phyloP scores from a whole-genome alignment of 768 basidiomycete species.

The Infundibulicybe gibba region DNA sequence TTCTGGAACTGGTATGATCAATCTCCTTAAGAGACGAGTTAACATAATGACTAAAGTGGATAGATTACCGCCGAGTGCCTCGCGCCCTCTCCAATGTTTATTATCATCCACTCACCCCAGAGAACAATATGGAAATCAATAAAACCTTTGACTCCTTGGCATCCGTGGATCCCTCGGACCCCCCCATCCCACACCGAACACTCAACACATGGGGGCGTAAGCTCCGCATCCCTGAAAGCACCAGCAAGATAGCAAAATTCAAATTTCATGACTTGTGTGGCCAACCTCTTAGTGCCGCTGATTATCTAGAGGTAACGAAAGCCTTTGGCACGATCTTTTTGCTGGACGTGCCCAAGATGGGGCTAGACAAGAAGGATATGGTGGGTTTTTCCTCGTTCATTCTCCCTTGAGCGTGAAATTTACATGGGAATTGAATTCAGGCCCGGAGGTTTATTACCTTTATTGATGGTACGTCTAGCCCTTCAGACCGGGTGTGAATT shows the following conservation, averaged over 20 bases:
- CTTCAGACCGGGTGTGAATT: no score
- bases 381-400: conserved; percentile 40
- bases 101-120: conserved; percentile 71
- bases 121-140: conserved; percentile 65
- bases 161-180: conserved; percentile 47
- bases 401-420: conserved; percentile 1
- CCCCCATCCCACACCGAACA: conserved; percentile 55
- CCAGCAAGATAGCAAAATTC: conserved; percentile 79
- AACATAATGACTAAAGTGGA: conserved; percentile 2
- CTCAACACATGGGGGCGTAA: conserved; percentile 91
- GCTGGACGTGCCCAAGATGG: conserved; percentile 85
- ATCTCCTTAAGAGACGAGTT: neutral
- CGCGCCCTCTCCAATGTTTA: conserved; percentile 93
- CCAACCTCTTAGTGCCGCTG: conserved; percentile 86
- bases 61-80: conserved; percentile 94
- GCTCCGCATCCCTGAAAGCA: conserved; percentile 75
- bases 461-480: conserved; percentile 68
- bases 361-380: conserved; percentile 80
- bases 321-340: conserved; percentile 88
- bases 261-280: conserved; percentile 85
- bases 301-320: conserved; percentile 92
- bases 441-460: conserved; percentile 97
- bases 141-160: conserved; percentile 83
- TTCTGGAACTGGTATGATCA: conserved; percentile 82
- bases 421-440: conserved; percentile 27